phyloP scores from a whole-genome alignment of 2,329 filamentous ascomycete genomes.

The Lojkania enalia region DNA sequence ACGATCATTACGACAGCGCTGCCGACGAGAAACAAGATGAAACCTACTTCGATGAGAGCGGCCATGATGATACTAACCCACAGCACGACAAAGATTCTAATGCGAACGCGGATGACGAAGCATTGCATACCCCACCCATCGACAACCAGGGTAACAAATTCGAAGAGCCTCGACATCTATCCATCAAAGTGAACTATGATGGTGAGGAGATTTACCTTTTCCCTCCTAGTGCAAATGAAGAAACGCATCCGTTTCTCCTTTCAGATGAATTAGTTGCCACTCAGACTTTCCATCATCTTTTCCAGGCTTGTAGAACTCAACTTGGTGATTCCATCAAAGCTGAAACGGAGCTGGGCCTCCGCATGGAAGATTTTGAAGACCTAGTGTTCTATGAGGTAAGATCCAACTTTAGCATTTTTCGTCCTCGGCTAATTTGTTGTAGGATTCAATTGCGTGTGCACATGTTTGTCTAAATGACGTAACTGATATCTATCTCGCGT shows the following conservation, averaged over 20 bases:
- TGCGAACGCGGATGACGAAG: conserved; percentile 9
- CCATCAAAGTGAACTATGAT: conserved; percentile 34
- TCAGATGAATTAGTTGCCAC: conserved; percentile 28
- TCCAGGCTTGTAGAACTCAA: conserved; percentile 59
- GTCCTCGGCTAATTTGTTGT: conserved; percentile 24
- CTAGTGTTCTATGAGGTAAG: conserved; percentile 62
- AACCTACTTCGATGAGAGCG: neutral
- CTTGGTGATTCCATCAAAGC: conserved; percentile 59
- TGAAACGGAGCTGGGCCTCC: conserved; percentile 44
- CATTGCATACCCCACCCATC: no score
- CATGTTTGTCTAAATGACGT: conserved; percentile 51
- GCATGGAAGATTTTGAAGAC: neutral
- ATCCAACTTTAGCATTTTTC: conserved; percentile 13
- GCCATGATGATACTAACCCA: neutral
- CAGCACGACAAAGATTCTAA: neutral
- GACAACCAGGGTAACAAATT: no score
- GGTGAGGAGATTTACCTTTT: conserved; percentile 34
- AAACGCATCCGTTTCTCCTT: conserved; percentile 48
- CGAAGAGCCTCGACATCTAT: conserved; percentile 5
- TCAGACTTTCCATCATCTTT: conserved; percentile 54
- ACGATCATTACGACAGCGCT: no score
- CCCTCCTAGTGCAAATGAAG: conserved; percentile 59
- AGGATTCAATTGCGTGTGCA: conserved; percentile 54
- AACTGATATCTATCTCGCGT: conserved; percentile 60
- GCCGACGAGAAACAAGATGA: conserved; percentile 9